These are phyloP conservation scores for Saturnispora saitoi DNA, from an alignment of 805 yeast species.

Conservation along the genomic window DNA sequence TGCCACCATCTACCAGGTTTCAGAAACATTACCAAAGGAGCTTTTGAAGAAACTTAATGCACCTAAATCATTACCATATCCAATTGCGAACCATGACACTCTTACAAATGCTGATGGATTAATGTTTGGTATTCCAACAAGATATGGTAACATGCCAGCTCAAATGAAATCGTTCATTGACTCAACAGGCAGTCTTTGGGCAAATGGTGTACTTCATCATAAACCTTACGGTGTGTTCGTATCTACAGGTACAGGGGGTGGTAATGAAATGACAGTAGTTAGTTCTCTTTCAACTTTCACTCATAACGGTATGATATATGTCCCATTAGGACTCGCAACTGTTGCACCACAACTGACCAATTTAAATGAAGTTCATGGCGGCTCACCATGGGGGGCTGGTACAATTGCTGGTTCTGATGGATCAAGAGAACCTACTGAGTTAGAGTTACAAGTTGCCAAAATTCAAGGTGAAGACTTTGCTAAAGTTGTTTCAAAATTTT, in stretches of 20 bases:
- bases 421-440: constrained; percentile 53
- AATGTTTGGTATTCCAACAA: constrained; percentile 79
- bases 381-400: constrained; percentile 85
- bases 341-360: constrained; percentile 45
- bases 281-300: constrained; percentile 55
- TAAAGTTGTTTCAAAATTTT: constrained; percentile 32
- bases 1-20: constrained; percentile 66
- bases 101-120: constrained; percentile 67
- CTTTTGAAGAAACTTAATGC: constrained; percentile 52
- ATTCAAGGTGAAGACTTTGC: constrained; percentile 63
- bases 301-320: constrained; percentile 74
- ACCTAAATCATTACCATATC: constrained; percentile 52
- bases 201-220: constrained; percentile 58
- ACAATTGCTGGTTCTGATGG: constrained; percentile 72
- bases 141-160: constrained; percentile 75
- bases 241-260: constrained; percentile 77
- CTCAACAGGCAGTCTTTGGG: constrained; percentile 75
- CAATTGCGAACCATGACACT: constrained; percentile 55
- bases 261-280: constrained; percentile 66
- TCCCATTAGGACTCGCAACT: constrained; percentile 68
- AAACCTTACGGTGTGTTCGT: constrained; percentile 69
- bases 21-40: constrained; percentile 64
- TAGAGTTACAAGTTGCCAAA: constrained; percentile 55
- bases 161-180: constrained; percentile 75
- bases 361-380: constrained; percentile 64